Percentiles rank a stretch among this genome's conserved stretches.
These are phyloP conservation scores for Penicillium cataractarum DNA, from an alignment of 495 filamentous ascomycete species.

Conservation along the genomic window DNA sequence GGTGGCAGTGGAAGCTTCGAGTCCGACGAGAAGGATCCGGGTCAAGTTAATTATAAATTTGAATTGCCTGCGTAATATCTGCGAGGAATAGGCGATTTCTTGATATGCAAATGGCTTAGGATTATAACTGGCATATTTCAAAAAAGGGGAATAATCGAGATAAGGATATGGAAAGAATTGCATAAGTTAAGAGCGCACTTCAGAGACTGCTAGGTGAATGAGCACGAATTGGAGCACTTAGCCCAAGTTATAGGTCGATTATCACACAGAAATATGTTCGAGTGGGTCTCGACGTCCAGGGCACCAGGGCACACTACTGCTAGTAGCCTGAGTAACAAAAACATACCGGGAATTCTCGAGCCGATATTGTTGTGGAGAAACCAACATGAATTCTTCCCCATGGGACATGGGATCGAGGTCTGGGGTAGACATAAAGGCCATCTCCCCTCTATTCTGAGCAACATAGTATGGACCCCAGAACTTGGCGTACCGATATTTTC, in stretches of 20 bases:
- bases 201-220: too few species aligned
- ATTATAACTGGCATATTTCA: too few species aligned
- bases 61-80: not conserved
- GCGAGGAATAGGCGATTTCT: too few species aligned
- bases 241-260: too few species aligned
- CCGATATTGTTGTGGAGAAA: not conserved
- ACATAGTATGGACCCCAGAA: not conserved
- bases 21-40: constrained; percentile 1
- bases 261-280: too few species aligned
- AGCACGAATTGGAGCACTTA: too few species aligned
- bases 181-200: too few species aligned
- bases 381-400: not conserved
- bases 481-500: not conserved
- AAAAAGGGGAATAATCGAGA: too few species aligned
- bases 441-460: not conserved
- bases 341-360: not conserved
- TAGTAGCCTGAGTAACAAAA: too few species aligned
- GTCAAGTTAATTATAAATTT: not conserved
- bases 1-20: not conserved
- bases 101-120: too few species aligned
- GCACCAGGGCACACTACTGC: not conserved
- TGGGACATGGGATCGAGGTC: not conserved
- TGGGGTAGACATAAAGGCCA: not conserved
- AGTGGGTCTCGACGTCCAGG: not conserved
- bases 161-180: too few species aligned